A percentile compares a stretch with the other conserved stretches of the same genome.
Evolutionary conservation across 2,329 filamentous ascomycete genomes (phyloP).

Genomic region (Mycosphaerella sp.): DNA sequence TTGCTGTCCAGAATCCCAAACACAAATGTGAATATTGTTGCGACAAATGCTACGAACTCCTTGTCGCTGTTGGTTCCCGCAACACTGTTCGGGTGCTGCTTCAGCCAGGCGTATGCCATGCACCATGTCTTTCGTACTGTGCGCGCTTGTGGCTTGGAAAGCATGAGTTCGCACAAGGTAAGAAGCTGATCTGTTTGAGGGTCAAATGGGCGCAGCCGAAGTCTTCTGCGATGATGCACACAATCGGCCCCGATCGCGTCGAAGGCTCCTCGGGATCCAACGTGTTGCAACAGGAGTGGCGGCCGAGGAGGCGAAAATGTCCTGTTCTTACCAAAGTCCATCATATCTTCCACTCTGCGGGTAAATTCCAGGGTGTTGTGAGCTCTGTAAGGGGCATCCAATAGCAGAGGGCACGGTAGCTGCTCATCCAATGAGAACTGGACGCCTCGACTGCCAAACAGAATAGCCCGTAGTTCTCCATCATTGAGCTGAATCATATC

Average conservation of each 20-base stretch:
- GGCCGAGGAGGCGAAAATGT: slow-evolving; percentile 17
- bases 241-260: slow-evolving; percentile 27
- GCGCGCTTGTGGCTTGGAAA: slow-evolving; percentile 24
- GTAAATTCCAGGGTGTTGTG: slow-evolving; percentile 17
- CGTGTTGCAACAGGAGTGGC: slow-evolving; percentile 15
- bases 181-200: slow-evolving; percentile 23
- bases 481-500: slow-evolving; percentile 26
- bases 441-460: slow-evolving; percentile 24
- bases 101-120: slow-evolving; percentile 23
- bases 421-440: slow-evolving; percentile 24
- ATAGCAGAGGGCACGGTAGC: slow-evolving; percentile 21
- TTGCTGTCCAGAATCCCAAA: slow-evolving; percentile 29
- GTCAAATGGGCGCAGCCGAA: slow-evolving; percentile 28
- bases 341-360: slow-evolving; percentile 1
- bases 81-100: slow-evolving; percentile 11
- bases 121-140: slow-evolving; percentile 29
- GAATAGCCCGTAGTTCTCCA: slow-evolving; percentile 16
- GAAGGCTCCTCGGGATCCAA: slow-evolving; percentile 21
- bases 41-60: slow-evolving; percentile 38
- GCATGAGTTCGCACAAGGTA: slow-evolving; percentile 26
- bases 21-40: slow-evolving; percentile 38
- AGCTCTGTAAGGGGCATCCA: slow-evolving; percentile 22
- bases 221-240: slow-evolving; percentile 26
- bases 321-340: slow-evolving; percentile 29
- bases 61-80: slow-evolving; percentile 14